These are phyloP conservation scores for Toxicodendron radicans DNA, from an alignment of 345 rosid species.

Conservation along the genomic window DNA sequence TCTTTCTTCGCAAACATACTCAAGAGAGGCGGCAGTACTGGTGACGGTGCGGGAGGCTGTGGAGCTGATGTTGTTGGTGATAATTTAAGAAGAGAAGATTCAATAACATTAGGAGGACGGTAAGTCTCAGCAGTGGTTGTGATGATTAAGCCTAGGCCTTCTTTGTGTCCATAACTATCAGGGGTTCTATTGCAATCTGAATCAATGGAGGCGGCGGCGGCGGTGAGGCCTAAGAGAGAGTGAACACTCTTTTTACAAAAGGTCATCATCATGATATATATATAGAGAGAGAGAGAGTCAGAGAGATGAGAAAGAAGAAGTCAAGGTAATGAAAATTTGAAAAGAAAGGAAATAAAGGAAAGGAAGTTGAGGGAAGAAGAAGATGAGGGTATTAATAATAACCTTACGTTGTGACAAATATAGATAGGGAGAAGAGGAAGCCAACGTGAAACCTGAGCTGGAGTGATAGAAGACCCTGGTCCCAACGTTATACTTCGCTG, in stretches of 20 bases:
- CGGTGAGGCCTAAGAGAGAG: slow-evolving; percentile 37
- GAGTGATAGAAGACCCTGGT: slow-evolving; percentile 46
- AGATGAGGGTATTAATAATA: slow-evolving; percentile 38
- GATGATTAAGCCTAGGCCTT: slow-evolving; percentile 27
- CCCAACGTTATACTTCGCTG: slow-evolving; percentile 41
- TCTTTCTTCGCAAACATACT: slow-evolving; percentile 30
- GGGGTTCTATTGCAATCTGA: background rate
- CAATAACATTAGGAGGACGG: slow-evolving; percentile 38
- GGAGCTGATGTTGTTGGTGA: background rate
- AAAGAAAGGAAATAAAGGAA: background rate
- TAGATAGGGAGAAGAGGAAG: slow-evolving; percentile 28
- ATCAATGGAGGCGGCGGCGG: background rate
- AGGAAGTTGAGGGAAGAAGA: background rate
- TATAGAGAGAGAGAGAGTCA: no score
- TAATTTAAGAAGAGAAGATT: slow-evolving; percentile 23
- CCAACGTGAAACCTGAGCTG: slow-evolving; percentile 45
- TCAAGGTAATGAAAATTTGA: no score
- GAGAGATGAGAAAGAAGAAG: no score
- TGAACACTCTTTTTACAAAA: slow-evolving; percentile 53
- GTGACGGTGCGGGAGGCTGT: background rate
- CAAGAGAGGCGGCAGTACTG: background rate
- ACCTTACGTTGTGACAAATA: slow-evolving; percentile 27
- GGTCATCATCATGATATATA: slow-evolving; percentile 38
- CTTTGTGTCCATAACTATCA: slow-evolving; percentile 16
- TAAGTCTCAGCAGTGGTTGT: slow-evolving; percentile 23